Base-by-base conservation (phyloP, 305 asterid species). In the Ajuga reptans region DNA sequence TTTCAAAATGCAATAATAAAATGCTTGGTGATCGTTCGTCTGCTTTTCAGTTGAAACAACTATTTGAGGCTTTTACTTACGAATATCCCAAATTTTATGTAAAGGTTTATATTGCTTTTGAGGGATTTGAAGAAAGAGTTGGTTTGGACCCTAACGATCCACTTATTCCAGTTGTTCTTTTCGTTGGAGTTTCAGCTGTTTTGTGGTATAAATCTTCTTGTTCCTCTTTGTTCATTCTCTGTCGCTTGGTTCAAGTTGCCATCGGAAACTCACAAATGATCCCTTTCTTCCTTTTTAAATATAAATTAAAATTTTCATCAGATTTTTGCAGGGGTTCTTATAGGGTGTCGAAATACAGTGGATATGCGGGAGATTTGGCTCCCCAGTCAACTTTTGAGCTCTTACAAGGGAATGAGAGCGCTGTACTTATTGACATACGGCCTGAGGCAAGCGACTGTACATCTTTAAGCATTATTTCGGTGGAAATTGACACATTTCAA, bases 251-350 rank as follows among this genome's bases (percentile, higher is more conserved):
- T 70, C 56, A 53, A 51, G 54, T 74, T 52, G 29, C 64, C 14
- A 43, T 64, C 16, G 37, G 59, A 37, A 69, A 59, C 24, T 43
- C 58, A 68, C 71, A 39, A 17, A 37, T 65, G 34, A 61, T 24
- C 1, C 27, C 27, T 21, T 21, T 42, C 65, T 73, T 52, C 27
- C 62, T 41, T 43, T 72, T 77, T 52, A 75, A 78, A 82, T 84
- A 83, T 74, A 80, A 83, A 72, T 90, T 88, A 88, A 85, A 86
- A 81, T 85, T 82, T 64, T 79, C 84, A 90, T 90, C 96, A 90
- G 94, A 90, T 93, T 77, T 85, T 71, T 93, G 95, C 91, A 93
- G 98, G 98, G 89, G 82, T 80, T 89, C 90, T 77, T 93, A 84
- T 79, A 83, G 92, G 87, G 77, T 75, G 79, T 81, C 79, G 43